Evolutionary conservation across 2,329 filamentous ascomycete species (phyloP).

Genomic region (Sporothrix mexicana): DNA sequence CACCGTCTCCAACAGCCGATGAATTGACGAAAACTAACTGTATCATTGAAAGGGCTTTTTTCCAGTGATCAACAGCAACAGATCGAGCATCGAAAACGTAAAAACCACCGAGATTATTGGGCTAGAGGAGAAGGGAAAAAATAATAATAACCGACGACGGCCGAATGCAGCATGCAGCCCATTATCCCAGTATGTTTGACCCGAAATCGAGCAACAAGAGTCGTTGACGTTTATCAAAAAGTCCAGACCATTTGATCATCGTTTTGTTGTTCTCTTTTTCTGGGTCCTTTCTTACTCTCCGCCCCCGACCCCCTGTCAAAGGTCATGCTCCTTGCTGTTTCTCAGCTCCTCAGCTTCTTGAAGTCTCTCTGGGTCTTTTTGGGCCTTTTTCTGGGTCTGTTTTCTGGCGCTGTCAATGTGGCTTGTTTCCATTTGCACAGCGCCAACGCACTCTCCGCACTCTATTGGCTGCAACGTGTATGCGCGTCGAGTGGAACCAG

Average conservation of each 20-base stretch:
- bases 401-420: constrained; percentile 9
- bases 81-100: constrained; percentile 22
- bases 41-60: background rate
- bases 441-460: background rate
- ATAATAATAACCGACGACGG: too few species aligned
- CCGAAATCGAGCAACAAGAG: background rate
- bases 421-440: constrained; percentile 32
- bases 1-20: background rate
- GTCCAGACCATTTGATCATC: constrained; percentile 21
- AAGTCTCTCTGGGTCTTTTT: background rate
- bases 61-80: background rate
- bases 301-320: background rate
- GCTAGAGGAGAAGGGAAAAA: background rate
- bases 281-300: constrained; percentile 4
- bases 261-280: constrained; percentile 18
- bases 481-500: constrained; percentile 5
- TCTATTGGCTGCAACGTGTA: constrained; percentile 4
- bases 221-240: background rate
- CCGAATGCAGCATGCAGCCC: background rate
- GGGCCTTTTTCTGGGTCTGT: background rate
- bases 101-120: background rate
- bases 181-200: background rate
- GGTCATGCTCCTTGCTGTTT: background rate
- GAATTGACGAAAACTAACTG: background rate
- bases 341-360: background rate